These are phyloP conservation scores for Globisporangium cylindrosporum DNA, from an alignment of 352 stramenopile species.

Conservation along the genomic window DNA sequence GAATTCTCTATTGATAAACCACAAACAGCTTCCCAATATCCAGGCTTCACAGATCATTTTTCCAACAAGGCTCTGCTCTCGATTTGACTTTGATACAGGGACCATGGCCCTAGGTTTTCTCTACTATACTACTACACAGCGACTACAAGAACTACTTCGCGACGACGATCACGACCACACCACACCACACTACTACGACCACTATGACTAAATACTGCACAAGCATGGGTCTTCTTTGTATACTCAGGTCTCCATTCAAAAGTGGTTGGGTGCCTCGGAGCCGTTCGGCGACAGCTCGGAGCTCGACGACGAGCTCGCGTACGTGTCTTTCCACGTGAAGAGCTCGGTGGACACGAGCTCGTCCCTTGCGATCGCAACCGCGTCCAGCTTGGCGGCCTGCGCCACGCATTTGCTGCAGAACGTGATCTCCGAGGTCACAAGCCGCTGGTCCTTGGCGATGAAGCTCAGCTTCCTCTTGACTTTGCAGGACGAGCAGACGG, in stretches of 20 bases:
- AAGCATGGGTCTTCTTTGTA: too few relatives aligned
- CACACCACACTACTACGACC: not conserved
- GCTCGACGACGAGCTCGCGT: constrained; percentile 13
- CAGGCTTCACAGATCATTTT: too few relatives aligned
- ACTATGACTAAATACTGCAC: not conserved
- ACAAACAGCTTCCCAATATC: not conserved
- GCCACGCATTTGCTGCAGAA: constrained; percentile 38
- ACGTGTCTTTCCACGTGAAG: constrained; percentile 11
- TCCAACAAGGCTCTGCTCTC: too few relatives aligned
- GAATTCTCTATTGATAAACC: too few relatives aligned
- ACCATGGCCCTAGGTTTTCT: too few relatives aligned
- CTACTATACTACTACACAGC: not conserved
- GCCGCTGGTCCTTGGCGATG: constrained; percentile 28
- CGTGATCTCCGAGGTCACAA: constrained; percentile 35
- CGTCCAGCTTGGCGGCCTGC: constrained; percentile 29
- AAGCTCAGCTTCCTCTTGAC: constrained; percentile 36
- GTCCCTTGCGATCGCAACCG: constrained; percentile 25
- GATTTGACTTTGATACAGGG: too few relatives aligned
- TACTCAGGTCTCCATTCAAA: not conserved
- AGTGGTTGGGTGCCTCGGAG: not conserved
- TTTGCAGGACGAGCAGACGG: constrained; percentile 35
- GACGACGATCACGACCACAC: too few relatives aligned
- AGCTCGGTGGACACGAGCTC: constrained; percentile 27
- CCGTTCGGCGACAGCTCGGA: constrained; percentile 13
- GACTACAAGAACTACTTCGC: not conserved